phyloP scores from a whole-genome alignment of 176 grass and related monocot species.

The Paspalum vaginatum region DNA sequence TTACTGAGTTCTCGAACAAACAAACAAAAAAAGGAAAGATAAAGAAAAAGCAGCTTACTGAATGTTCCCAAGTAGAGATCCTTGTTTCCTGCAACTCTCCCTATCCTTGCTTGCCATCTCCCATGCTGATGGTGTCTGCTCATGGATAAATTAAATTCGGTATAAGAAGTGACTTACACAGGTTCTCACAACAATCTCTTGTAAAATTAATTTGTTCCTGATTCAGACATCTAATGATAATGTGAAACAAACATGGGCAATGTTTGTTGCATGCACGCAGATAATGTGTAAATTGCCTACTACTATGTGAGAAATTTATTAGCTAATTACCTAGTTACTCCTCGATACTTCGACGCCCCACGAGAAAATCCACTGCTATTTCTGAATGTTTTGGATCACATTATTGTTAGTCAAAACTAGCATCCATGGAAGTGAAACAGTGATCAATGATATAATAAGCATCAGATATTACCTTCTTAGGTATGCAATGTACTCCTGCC shows the following conservation, averaged over 20 bases:
- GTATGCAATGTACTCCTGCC: conserved; percentile 64
- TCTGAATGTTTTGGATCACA: conserved; percentile 27
- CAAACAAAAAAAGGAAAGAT: background rate
- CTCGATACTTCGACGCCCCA: conserved; percentile 68
- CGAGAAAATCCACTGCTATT: conserved; percentile 84
- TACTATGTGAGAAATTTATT: background rate
- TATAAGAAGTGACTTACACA: background rate
- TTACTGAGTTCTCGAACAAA: background rate
- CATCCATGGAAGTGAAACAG: background rate
- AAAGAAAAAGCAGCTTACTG: conserved; percentile 49
- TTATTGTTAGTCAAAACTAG: background rate
- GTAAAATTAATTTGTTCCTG: background rate
- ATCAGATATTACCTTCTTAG: conserved; percentile 52
- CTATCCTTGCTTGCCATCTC: conserved; percentile 85
- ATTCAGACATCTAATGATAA: background rate
- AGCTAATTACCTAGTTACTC: conserved; percentile 60
- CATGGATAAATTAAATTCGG: conserved; percentile 11
- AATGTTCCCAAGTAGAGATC: conserved; percentile 79
- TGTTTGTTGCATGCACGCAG: background rate
- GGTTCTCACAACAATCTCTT: background rate
- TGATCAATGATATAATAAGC: background rate
- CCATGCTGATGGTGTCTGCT: conserved; percentile 76
- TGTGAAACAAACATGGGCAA: background rate
- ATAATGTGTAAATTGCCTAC: background rate
- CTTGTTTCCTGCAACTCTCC: conserved; percentile 78